Evolutionary conservation across 23 red algal species (phyloP).

Genomic region (Gracilaria gracilis): DNA sequence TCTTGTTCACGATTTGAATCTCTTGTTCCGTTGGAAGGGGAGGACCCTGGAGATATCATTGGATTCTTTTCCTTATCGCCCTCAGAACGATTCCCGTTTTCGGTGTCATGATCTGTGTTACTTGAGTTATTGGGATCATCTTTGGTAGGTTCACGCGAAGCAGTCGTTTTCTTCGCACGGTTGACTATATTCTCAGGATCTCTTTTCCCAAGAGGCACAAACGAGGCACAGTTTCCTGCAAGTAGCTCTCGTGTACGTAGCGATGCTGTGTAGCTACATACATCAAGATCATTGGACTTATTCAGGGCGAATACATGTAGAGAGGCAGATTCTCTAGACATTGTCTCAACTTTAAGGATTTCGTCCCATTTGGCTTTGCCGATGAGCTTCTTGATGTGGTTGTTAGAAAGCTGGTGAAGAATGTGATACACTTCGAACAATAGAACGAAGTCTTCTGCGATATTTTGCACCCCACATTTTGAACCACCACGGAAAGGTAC

Average conservation of each 20-base stretch:
- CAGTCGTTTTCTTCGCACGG: background rate
- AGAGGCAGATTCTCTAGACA: background rate
- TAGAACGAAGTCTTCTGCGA: constrained; percentile 14
- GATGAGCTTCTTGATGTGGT: too few species aligned
- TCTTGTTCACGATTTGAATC: background rate
- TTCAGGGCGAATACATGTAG: constrained; percentile 6
- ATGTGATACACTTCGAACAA: constrained; percentile 30
- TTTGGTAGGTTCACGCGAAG: background rate
- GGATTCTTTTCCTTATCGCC: background rate
- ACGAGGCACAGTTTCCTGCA: background rate
- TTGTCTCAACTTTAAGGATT: background rate
- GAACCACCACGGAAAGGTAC: background rate
- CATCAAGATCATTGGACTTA: background rate
- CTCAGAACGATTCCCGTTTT: background rate
- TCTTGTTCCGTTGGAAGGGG: background rate
- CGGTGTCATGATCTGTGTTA: background rate
- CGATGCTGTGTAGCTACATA: constrained; percentile 26
- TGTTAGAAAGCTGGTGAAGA: constrained; percentile 18
- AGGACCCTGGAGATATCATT: background rate
- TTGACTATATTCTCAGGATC: background rate
- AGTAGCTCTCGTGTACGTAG: background rate
- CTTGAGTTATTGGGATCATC: background rate
- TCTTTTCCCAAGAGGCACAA: background rate
- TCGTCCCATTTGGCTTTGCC: background rate
- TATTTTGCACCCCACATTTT: background rate